These are phyloP conservation scores for Colletotrichum tropicale DNA, from an alignment of 2,329 filamentous ascomycete genomes.

Conservation along the genomic window DNA sequence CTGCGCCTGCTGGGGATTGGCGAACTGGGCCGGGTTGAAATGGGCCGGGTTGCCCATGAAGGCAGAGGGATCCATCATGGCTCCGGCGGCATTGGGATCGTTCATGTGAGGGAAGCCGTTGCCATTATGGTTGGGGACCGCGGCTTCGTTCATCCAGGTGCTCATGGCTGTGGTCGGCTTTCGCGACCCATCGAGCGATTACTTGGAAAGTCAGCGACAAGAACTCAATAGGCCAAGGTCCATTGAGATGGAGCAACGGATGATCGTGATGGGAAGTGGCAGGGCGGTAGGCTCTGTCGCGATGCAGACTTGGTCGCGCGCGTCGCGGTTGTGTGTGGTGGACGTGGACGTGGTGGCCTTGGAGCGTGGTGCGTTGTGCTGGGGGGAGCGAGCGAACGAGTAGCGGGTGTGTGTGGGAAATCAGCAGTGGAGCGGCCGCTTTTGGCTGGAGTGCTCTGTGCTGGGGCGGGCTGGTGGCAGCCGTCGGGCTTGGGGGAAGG, in stretches of 20 bases:
- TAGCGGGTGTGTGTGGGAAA: slow-evolving; percentile 9
- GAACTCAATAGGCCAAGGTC: slow-evolving; percentile 40
- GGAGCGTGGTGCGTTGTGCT: not conserved
- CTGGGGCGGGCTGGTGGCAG: not conserved
- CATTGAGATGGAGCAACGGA: slow-evolving; percentile 43
- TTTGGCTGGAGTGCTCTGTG: not conserved
- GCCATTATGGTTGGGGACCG: slow-evolving; percentile 72
- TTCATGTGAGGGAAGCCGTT: slow-evolving; percentile 70
- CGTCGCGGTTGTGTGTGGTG: slow-evolving; percentile 24
- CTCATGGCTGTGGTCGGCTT: slow-evolving; percentile 64
- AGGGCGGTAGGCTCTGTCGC: slow-evolving; percentile 37
- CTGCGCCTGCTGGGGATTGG: slow-evolving; percentile 49
- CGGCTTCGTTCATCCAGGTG: slow-evolving; percentile 75
- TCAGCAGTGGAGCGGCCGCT: slow-evolving; percentile 18
- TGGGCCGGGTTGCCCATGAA: slow-evolving; percentile 66
- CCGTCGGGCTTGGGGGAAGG: not conserved
- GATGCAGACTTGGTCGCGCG: slow-evolving; percentile 18
- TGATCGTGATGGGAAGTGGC: slow-evolving; percentile 37
- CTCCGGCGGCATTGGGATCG: slow-evolving; percentile 59
- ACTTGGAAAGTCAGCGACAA: slow-evolving; percentile 51
- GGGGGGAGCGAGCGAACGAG: slow-evolving; percentile 14
- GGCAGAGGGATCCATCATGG: slow-evolving; percentile 70
- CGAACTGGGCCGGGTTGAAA: slow-evolving; percentile 63
- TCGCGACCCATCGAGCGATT: slow-evolving; percentile 51
- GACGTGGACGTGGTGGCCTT: slow-evolving; percentile 39